Evolutionary conservation across 2,329 filamentous ascomycete species (phyloP).

Genomic region (Pseudogymnoascus sp.): DNA sequence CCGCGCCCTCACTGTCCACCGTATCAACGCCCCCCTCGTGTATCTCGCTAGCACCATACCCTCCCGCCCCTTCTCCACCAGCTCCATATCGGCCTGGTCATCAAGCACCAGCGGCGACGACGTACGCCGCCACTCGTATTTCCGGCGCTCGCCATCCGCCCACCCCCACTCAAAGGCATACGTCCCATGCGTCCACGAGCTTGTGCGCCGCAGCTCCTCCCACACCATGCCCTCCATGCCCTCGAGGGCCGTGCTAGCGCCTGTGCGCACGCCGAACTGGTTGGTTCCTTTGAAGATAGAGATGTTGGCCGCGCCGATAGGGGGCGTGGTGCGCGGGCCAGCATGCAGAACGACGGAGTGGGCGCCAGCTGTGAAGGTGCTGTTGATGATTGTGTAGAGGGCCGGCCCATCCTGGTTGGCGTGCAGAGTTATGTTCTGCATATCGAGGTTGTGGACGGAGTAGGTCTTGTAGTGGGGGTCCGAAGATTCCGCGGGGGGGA

Average conservation of each 20-base stretch:
- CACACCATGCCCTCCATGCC: neutral
- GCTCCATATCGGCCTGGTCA: conserved; percentile 16
- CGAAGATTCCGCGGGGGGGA: neutral
- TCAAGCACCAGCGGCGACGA: neutral
- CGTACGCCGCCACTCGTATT: conserved; percentile 13
- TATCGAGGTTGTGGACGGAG: neutral
- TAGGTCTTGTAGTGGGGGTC: neutral
- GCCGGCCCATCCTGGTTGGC: neutral
- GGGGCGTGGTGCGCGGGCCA: neutral
- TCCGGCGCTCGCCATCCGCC: conserved; percentile 11
- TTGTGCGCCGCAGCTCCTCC: conserved; percentile 11
- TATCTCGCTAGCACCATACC: neutral
- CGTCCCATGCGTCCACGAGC: conserved; percentile 13
- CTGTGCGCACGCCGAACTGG: neutral
- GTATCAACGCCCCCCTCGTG: neutral
- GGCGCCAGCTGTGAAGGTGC: neutral
- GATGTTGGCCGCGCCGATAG: neutral
- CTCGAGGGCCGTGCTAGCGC: neutral
- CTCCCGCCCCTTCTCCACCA: conserved; percentile 13
- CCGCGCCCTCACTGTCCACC: conserved; percentile 1
- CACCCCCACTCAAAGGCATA: conserved; percentile 13
- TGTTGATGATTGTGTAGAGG: conserved; percentile 2
- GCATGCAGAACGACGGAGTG: neutral
- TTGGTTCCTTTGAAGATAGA: neutral
- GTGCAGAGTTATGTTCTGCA: neutral